Base-by-base conservation (phyloP, 1,284 basidiomycete species). In the Cutaneotrichosporon sp. region DNA sequence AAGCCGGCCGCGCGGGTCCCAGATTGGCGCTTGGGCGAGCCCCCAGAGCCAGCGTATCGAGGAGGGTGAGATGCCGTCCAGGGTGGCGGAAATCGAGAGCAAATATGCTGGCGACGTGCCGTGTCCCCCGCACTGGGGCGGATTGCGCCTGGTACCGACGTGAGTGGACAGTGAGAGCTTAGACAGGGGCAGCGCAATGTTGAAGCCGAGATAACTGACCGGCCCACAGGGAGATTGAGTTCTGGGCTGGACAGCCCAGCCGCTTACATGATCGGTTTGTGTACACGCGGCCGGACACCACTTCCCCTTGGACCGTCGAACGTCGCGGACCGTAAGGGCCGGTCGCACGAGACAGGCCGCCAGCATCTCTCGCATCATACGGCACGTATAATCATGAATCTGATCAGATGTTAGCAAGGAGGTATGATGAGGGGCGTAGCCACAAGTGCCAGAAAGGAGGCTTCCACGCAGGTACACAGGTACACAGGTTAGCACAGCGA, bases 51-150 rank as follows among this genome's bases (percentile, higher is more conserved):
- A 76, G 1, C 81, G 84, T 14, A 85, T 97, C 2, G 79, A 72
- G 2, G 87, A 88, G 57, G 83, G 79, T 1, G 83, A 87, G 51
- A 74, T 98, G 8, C 79, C 81, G 46, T 73, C 78, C 19, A 79
- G 83, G 29, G 76, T 94, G 14, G 75, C 83, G 50, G 78, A 80
- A 61, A 68, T 85, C 9, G 79, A 84, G 66, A 75, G 80, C 43
- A 78, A 78, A 35, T 91, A 90, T 64, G 74, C 79, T 39, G 69
- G 64, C 24, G 63, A 84, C 46, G 79, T 97, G 10, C 87, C 89
- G 0, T 78, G 87, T 42, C 96, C 94, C 2, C 85, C 89, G 7
- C 89, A 89, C 73, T 99, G 96, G 94, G 94, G 94, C 52, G 94
- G 94, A 3, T 97, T 89, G 84, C 81, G 93, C 62, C 81, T 98